Evolutionary conservation across 164 flowering plant genomes (phyloP).

Genomic region (Vitis vinifera): DNA sequence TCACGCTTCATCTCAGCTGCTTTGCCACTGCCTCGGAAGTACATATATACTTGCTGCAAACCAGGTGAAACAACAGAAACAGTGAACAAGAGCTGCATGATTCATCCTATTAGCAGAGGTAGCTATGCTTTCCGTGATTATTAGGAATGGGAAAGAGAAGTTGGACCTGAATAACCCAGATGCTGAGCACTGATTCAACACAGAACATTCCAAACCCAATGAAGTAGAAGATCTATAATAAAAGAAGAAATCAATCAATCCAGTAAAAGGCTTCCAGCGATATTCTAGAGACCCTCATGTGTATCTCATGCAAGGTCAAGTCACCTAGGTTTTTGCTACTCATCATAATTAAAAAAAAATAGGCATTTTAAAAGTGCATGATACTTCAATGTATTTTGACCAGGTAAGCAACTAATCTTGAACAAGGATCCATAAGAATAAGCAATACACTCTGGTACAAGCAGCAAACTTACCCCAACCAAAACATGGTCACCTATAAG

Average conservation of each 20-base stretch:
- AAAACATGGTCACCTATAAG: conserved; percentile 44
- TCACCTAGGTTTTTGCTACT: too few relatives aligned
- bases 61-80: not conserved
- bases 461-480: conserved; percentile 81
- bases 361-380: too few relatives aligned
- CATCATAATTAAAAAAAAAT: too few relatives aligned
- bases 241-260: conserved; percentile 3
- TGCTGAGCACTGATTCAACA: conserved; percentile 72
- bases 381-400: too few relatives aligned
- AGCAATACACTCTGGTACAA: not conserved
- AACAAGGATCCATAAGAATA: not conserved
- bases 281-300: too few relatives aligned
- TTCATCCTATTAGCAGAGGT: not conserved
- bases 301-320: too few relatives aligned
- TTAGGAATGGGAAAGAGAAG: not conserved
- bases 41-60: conserved; percentile 92
- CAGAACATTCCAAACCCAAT: conserved; percentile 81
- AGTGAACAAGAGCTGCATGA: not conserved
- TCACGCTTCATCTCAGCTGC: conserved; percentile 77
- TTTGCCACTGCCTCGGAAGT: conserved; percentile 86
- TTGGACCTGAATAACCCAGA: conserved; percentile 95
- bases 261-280: not conserved
- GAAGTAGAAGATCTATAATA: conserved; percentile 83
- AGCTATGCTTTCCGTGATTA: not conserved
- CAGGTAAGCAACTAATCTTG: not conserved